Base-by-base conservation (phyloP, 2,329 filamentous ascomycete species). In the Colletotrichum sp. region DNA sequence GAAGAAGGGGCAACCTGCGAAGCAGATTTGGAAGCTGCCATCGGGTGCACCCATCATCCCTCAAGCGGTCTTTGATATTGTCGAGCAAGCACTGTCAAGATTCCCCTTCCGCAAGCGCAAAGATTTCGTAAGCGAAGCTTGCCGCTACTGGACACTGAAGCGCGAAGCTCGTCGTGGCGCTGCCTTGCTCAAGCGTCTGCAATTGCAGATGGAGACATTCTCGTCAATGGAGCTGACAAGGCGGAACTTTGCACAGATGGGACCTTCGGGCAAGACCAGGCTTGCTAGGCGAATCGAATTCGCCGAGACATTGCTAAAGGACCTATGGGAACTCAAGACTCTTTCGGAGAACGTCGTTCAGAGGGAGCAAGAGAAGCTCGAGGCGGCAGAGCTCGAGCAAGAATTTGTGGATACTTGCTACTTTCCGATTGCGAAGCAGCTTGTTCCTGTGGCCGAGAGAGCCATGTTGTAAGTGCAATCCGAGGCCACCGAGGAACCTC, bases 101-200 rank as follows among this genome's bases (percentile, higher is more conserved):
- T 98, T 98, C 83, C 91, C 92, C 44, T 87, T 92, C 74, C 92
- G 94, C 34, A 98, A 97, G 82, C 92, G 96, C 68, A 98, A 98
- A 82, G 96, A 98, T 76, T 99, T 95, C 83, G 93, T 98, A 4
- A 94, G 95, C 73, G 96, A 98, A 84, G 95, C 95, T 3, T 98
- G 96, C 86, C 96, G 95, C 80, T 99, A 98, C 85, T 99, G 97
- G 97, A 98, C 97, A 0, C 85, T 99, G 78, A 99, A 99, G 86
- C 92, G 97, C 72, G 97, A 99, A 84, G 95, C 96, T 77, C 93
- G 97, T 39, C 91, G 97, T 74, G 97, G 97, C 63, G 97, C 97
- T 34, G 95, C 97, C 6, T 88, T 99, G 71, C 90, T 99, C 75
- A 98, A 98, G 86, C 93, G 97, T 44, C 89, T 99, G 25, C 97